Evolutionary conservation across 1,284 basidiomycete genomes (phyloP).

Genomic region (Lentinus polychrous): DNA sequence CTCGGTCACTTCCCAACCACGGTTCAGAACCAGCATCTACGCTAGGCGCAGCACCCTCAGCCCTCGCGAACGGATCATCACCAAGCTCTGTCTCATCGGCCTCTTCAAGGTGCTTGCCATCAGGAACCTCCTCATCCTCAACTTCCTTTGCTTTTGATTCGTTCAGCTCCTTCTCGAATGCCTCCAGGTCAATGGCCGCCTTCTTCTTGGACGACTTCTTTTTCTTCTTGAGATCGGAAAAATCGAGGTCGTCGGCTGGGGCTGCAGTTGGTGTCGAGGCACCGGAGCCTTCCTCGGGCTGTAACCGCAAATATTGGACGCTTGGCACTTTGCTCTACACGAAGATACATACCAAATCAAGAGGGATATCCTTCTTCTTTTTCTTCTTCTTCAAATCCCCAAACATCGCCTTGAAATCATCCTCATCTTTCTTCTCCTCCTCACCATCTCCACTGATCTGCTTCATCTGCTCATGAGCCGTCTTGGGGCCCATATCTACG

Average conservation of each 20-base stretch:
- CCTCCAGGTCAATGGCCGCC: slow-evolving; percentile 67
- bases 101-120: slow-evolving; percentile 56
- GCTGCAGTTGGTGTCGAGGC: slow-evolving; percentile 48
- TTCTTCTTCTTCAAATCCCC: slow-evolving; percentile 90
- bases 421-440: slow-evolving; percentile 48
- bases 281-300: slow-evolving; percentile 59
- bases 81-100: slow-evolving; percentile 77
- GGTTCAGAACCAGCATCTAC: slow-evolving; percentile 69
- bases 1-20: slow-evolving; percentile 90
- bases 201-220: slow-evolving; percentile 80
- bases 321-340: neutral
- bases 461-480: slow-evolving; percentile 70
- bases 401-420: slow-evolving; percentile 79
- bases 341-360: slow-evolving; percentile 64
- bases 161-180: slow-evolving; percentile 85
- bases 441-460: slow-evolving; percentile 33
- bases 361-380: slow-evolving; percentile 84
- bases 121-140: slow-evolving; percentile 45
- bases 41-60: slow-evolving; percentile 46
- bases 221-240: slow-evolving; percentile 82
- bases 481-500: slow-evolving; percentile 68
- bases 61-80: slow-evolving; percentile 76
- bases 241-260: slow-evolving; percentile 65
- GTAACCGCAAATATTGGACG: slow-evolving; percentile 1
- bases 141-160: slow-evolving; percentile 54